A percentile compares a stretch with the other conserved stretches of the same genome.
Evolutionary conservation across 768 basidiomycete species (phyloP).

Genomic region (Phlebiopsis flavidoalba): DNA sequence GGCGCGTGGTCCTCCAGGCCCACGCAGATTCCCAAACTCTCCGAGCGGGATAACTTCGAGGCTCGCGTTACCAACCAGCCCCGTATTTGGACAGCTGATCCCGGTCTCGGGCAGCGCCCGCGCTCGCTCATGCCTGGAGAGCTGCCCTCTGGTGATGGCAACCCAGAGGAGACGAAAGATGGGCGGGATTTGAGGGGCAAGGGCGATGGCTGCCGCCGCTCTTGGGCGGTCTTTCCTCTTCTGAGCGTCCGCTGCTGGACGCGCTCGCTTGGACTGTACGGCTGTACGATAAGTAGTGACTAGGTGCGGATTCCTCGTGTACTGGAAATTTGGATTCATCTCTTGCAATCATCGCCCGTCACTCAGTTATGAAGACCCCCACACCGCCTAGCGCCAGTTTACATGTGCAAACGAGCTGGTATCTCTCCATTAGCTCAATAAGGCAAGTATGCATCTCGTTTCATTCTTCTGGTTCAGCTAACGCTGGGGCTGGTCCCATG

Average conservation of each 20-base stretch:
- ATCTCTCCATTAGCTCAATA: too few relatives aligned
- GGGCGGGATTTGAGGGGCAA: constrained; percentile 5
- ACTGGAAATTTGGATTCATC: neutral
- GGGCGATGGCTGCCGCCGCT: constrained; percentile 6
- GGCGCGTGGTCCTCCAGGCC: constrained; percentile 1
- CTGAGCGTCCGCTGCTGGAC: neutral
- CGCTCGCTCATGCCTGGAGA: constrained; percentile 19
- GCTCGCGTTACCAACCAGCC: constrained; percentile 3
- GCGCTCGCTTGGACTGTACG: neutral
- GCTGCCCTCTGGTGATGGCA: constrained; percentile 11
- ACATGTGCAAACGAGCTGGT: too few relatives aligned
- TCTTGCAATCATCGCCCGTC: neutral
- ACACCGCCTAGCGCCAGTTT: neutral
- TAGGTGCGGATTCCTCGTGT: neutral
- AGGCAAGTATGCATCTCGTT: too few relatives aligned
- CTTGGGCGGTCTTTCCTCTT: constrained; percentile 11
- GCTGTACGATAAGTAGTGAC: neutral
- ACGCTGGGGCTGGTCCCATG: too few relatives aligned
- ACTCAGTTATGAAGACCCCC: neutral
- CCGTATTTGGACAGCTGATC: constrained; percentile 17
- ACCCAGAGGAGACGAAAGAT: neutral
- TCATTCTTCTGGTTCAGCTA: too few relatives aligned
- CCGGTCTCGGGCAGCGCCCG: neutral
- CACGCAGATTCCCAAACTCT: neutral
- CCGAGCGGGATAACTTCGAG: neutral